These are phyloP conservation scores for Neurospora cerealis DNA, from an alignment of 495 filamentous ascomycete species.

Conservation along the genomic window DNA sequence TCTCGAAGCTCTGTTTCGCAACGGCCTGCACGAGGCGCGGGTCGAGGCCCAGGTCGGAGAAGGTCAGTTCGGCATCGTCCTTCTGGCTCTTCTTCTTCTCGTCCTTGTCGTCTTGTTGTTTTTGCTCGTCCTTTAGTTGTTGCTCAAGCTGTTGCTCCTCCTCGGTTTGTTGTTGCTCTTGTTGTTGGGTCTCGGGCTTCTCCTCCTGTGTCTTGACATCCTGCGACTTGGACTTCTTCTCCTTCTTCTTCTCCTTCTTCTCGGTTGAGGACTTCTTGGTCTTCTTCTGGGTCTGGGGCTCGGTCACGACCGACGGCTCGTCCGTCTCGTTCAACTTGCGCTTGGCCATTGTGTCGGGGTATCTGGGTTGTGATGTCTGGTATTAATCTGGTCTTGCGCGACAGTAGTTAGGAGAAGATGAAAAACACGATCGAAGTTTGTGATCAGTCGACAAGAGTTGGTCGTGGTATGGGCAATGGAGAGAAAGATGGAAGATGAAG, in stretches of 20 bases:
- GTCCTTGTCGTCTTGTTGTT: slow-evolving; percentile 1
- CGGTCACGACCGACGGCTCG: slow-evolving; percentile 25
- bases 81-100: slow-evolving; percentile 7
- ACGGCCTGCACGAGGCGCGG: slow-evolving; percentile 77
- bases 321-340: slow-evolving; percentile 45
- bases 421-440: not conserved
- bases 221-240: slow-evolving; percentile 2
- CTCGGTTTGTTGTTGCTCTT: not conserved
- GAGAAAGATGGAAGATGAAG: not conserved
- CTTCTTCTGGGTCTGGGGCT: slow-evolving; percentile 1
- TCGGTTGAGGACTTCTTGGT: slow-evolving; percentile 1
- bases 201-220: not conserved
- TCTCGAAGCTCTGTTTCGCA: slow-evolving; percentile 69
- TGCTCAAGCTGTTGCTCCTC: slow-evolving; percentile 7
- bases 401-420: not conserved
- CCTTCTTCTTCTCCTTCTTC: slow-evolving; percentile 3
- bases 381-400: not conserved
- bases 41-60: slow-evolving; percentile 62
- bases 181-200: not conserved
- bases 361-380: not conserved
- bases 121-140: slow-evolving; percentile 4
- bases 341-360: slow-evolving; percentile 32
- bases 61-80: slow-evolving; percentile 23
- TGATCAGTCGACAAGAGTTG: not conserved
- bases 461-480: not conserved